Evolutionary conservation across 2,329 filamentous ascomycete species (phyloP).

Genomic region (Colletotrichum sp.): DNA sequence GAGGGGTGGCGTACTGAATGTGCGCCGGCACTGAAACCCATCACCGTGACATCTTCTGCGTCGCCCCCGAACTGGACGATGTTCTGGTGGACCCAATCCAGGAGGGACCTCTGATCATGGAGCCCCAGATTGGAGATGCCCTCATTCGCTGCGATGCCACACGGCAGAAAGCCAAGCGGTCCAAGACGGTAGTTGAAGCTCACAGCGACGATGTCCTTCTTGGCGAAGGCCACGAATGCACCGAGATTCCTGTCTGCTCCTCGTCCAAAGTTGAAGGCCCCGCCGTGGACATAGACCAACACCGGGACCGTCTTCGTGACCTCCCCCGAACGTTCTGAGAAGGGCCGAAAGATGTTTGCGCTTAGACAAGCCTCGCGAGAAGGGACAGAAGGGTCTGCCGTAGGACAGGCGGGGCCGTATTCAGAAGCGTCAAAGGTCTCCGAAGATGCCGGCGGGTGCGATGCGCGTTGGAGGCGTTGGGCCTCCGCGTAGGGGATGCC

Average conservation of each 20-base stretch:
- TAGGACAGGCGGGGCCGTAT: conserved; percentile 44
- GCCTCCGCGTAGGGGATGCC: conserved; percentile 55
- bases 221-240: conserved; percentile 63
- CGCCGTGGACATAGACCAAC: conserved; percentile 68
- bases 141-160: conserved; percentile 53
- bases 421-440: conserved; percentile 35
- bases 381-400: conserved; percentile 30
- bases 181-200: conserved; percentile 70
- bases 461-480: conserved; percentile 50
- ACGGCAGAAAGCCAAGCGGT: conserved; percentile 72
- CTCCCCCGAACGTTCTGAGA: conserved; percentile 10
- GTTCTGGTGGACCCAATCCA: conserved; percentile 67
- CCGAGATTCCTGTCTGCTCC: conserved; percentile 63
- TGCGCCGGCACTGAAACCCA: conserved; percentile 66
- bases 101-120: conserved; percentile 62
- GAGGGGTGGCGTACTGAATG: conserved; percentile 53
- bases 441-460: conserved; percentile 30
- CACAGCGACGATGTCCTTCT: conserved; percentile 59
- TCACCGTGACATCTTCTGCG: conserved; percentile 60
- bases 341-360: conserved; percentile 54
- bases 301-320: conserved; percentile 42
- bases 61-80: conserved; percentile 67
- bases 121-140: conserved; percentile 69
- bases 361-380: conserved; percentile 58
- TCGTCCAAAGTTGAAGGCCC: conserved; percentile 62